Conservation (phyloP, 345 rosid genomes). For the Syzygium grande region DNA sequence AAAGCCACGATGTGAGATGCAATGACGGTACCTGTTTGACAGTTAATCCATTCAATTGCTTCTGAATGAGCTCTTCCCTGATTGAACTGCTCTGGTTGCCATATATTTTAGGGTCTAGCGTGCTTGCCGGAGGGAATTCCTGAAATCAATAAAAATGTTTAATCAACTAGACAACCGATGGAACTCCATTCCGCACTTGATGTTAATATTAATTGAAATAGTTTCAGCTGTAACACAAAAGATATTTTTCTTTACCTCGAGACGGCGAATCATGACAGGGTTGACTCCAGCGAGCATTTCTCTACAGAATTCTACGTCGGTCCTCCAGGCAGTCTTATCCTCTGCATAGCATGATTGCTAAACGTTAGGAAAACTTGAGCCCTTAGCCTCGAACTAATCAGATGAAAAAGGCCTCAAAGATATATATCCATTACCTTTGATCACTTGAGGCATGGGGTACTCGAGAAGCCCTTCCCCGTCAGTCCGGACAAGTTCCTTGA, state of each 20-base stretch:
- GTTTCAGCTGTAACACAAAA: not conserved
- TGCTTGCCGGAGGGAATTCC: conserved; percentile 75
- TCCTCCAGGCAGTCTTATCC: conserved; percentile 32
- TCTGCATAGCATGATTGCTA: conserved; percentile 8
- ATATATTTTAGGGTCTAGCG: conserved; percentile 38
- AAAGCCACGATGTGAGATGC: not conserved
- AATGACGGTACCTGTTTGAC: conserved; percentile 27
- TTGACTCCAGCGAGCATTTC: conserved; percentile 37
- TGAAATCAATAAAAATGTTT: conserved; percentile 8
- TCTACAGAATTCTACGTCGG: conserved; percentile 34
- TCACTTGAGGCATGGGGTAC: conserved; percentile 31
- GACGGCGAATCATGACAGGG: conserved; percentile 25
- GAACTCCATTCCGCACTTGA: not conserved
- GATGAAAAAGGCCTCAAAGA: not conserved
- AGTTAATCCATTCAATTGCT: conserved; percentile 54
- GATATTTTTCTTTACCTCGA: conserved; percentile 6
- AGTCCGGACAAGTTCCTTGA: conserved; percentile 21
- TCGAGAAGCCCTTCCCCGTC: conserved; percentile 24
- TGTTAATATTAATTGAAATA: not conserved
- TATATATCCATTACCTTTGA: conserved; percentile 15
- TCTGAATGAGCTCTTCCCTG: conserved; percentile 35
- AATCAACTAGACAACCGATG: not conserved
- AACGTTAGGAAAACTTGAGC: not conserved
- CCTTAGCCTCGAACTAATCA: not conserved
- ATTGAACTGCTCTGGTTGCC: conserved; percentile 66